A percentile compares a stretch with the other conserved stretches of the same genome.
These are phyloP conservation scores for Leptographium wingfieldii DNA, from an alignment of 2,329 filamentous ascomycete genomes.

Conservation along the genomic window DNA sequence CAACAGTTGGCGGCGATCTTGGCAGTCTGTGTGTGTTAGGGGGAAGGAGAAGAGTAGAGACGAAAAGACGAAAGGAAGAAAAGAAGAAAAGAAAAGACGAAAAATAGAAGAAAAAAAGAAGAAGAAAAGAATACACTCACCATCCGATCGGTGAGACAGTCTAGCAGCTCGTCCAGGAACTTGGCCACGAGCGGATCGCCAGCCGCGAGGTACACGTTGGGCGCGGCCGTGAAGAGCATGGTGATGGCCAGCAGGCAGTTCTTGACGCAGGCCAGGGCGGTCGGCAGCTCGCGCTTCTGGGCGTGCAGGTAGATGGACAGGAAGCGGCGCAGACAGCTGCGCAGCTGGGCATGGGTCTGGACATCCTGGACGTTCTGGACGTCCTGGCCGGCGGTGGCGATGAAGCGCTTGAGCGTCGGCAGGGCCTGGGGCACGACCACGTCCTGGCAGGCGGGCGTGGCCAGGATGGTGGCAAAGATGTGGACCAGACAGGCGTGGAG, in stretches of 20 bases:
- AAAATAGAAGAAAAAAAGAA: neutral
- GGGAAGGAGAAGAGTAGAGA: neutral
- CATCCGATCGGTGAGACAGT: conserved; percentile 70
- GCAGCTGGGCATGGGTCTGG: conserved; percentile 56
- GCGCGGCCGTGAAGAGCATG: conserved; percentile 74
- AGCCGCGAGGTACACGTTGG: conserved; percentile 58
- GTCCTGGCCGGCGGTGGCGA: conserved; percentile 49
- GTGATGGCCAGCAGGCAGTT: conserved; percentile 83
- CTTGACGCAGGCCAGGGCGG: conserved; percentile 78
- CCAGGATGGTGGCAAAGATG: conserved; percentile 87
- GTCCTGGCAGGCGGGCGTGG: conserved; percentile 75
- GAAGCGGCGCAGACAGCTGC: conserved; percentile 72
- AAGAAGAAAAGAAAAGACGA: neutral
- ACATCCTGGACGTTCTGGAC: conserved; percentile 31
- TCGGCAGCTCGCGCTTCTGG: conserved; percentile 61
- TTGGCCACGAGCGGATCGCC: conserved; percentile 62
- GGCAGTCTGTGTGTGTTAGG: conserved; percentile 42
- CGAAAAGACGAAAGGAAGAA: neutral
- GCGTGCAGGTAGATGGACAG: conserved; percentile 65
- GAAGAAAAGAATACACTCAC: conserved; percentile 23
- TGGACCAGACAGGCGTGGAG: conserved; percentile 93
- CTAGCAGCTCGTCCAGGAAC: conserved; percentile 69
- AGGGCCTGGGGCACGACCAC: conserved; percentile 81
- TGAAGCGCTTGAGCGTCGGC: conserved; percentile 83
- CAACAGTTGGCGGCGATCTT: conserved; percentile 87